phyloP scores from a whole-genome alignment of 2,329 filamentous ascomycete genomes.

The Xylariales sp. region DNA sequence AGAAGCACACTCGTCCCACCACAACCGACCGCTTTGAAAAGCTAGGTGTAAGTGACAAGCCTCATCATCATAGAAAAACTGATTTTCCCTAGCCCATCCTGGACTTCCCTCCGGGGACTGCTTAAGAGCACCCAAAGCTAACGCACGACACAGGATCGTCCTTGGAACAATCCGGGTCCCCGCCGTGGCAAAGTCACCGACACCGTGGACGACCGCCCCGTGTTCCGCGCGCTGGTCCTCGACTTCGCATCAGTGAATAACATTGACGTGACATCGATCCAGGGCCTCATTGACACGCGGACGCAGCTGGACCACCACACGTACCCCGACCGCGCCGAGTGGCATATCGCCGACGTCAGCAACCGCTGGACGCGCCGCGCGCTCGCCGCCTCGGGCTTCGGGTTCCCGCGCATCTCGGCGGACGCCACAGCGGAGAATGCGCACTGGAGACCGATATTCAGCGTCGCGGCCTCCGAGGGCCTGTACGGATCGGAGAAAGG shows the following conservation, averaged over 20 bases:
- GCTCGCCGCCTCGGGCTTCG: constrained; percentile 65
- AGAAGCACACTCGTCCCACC: constrained; percentile 59
- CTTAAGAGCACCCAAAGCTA: neutral
- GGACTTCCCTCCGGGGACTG: no score
- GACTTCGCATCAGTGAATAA: constrained; percentile 67
- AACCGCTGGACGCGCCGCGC: constrained; percentile 69
- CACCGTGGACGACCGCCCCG: constrained; percentile 48
- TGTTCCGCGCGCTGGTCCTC: constrained; percentile 64
- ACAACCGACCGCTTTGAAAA: constrained; percentile 58
- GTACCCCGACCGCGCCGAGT: constrained; percentile 57
- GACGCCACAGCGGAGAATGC: constrained; percentile 27
- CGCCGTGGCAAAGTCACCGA: constrained; percentile 39
- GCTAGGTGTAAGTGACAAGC: constrained; percentile 55
- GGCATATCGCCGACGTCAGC: constrained; percentile 64
- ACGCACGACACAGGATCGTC: constrained; percentile 48
- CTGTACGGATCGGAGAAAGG: constrained; percentile 28
- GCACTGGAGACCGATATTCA: constrained; percentile 44
- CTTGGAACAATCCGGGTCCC: constrained; percentile 56
- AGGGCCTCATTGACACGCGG: constrained; percentile 65
- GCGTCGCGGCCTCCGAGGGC: constrained; percentile 39
- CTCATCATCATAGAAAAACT: constrained; percentile 5
- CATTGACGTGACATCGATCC: constrained; percentile 66
- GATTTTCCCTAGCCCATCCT: neutral
- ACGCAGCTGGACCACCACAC: constrained; percentile 65
- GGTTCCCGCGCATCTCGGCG: constrained; percentile 47